Base-by-base conservation (phyloP, 768 basidiomycete species). In the Pleurotus tuber-regium region DNA sequence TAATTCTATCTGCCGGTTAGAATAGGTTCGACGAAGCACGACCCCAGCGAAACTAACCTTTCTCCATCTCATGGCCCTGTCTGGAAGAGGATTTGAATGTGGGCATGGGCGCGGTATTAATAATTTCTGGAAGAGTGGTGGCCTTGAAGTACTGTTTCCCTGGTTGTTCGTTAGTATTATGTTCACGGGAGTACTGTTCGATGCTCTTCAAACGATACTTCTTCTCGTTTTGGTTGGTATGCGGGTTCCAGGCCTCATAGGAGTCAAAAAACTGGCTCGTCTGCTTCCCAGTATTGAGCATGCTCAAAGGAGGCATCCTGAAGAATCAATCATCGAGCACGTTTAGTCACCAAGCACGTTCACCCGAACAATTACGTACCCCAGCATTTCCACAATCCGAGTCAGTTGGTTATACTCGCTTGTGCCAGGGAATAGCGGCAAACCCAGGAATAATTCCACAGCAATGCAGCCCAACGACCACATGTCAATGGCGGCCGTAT, bases 101-200 rank as follows among this genome's bases (percentile, higher is more conserved):
- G 8, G 91, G 87, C 78, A 96, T 87, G n/a, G 95, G 92, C 38
- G 97, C 94, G 36, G 87, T 88, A 65, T 93, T 93, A 68, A 99
- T 89, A 60, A 99, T 96, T 55, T 99, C 97, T 1, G 92, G 93
- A 33, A 99, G 70, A 16, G 91, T 87, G 23, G 83, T 91, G 14
- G 94, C 92, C 66, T 93, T 91, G 80, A 99, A 98, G 67, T 98
- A 99, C 68, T 98, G 96, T 69, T 99, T 99, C 59, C 94, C 95
- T 0, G 95, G 95, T 64, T 98, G 97, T 65, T 99, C 97, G 57
- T 94, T 87, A 12, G 91, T 88, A 55, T 90, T 90, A 69, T 95
- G 94, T 67, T 99, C 97, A 42, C 89, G 78, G 4, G 92, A 91
- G 66, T 98, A 99, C 66, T 98, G 94, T 53, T 98, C 95, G 57